Evolutionary conservation across 1,284 basidiomycete genomes (phyloP), one percentile per base, ranked within the genome.

Genomic region (Austropuccinia psidii): DNA sequence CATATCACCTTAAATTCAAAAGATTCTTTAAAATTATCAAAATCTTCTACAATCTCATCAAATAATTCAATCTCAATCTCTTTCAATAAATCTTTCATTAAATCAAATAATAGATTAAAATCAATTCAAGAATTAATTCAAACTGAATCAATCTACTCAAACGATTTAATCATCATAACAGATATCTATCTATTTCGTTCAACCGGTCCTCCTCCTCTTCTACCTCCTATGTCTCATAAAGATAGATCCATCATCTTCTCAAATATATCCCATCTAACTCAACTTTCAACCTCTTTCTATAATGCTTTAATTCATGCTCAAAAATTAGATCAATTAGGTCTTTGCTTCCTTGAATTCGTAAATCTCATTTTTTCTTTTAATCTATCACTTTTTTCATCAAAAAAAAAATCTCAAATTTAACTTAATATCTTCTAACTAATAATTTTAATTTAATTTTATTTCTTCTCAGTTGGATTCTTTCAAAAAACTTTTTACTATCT

Each of bases 311-410:
- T 17, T n/a, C 31, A 35, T 15, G 67, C 67, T 8, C 39, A 57
- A 37, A 24, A 11, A 29, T 21, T 21, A 9, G 47, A 58, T 19
- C 29, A 41, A 37, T 58, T 70, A 13, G 67, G 67, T 9, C 31
- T 21, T 24, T 60, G 55, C 31, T 70, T 70, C 15, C 35, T 70
- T 57, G 13, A 70, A 60, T 55, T 60, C 35, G 67, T 70, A 60
- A 47, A 13, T 7, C 37, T 17, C 19, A 8, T 13, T 37, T 13
- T 35, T 0, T 33, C 37, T 43, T 29, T 39, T 3, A 19, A 39
- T 61, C 17, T 61, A 17, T 15, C 21, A 17, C 33, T 0, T 41
- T 17, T 15, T 2, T 15, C 24, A n/a, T 29, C 7, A 1, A 13
- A 24, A n/a, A 1, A 8, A 1, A 15, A 37, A 11, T 17, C 61